Evolutionary conservation across 108 stramenopile species (phyloP).

Genomic region (Nitzschia palea): DNA sequence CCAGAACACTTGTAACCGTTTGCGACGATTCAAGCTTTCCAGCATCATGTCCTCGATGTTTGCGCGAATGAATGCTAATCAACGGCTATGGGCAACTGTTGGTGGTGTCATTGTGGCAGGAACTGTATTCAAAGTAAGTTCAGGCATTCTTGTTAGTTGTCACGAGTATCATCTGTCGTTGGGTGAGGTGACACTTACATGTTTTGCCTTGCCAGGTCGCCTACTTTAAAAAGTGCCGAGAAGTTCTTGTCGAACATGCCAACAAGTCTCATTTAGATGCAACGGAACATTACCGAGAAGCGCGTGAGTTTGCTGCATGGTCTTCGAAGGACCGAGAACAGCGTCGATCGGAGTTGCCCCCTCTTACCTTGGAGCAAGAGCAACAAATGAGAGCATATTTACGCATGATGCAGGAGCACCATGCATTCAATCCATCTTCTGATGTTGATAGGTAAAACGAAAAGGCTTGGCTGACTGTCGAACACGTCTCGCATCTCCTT

Average conservation of each 20-base stretch:
- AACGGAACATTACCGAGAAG: conserved; percentile 59
- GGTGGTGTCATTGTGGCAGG: conserved; percentile 47
- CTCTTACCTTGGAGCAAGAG: conserved; percentile 57
- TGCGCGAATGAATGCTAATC: conserved; percentile 16
- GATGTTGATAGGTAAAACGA: conserved; percentile 6
- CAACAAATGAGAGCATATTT: conserved; percentile 66
- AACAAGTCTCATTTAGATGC: conserved; percentile 51
- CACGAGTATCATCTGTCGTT: neutral
- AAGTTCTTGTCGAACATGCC: conserved; percentile 54
- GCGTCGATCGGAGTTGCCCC: conserved; percentile 38
- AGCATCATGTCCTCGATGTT: conserved; percentile 9
- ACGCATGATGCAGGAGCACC: conserved; percentile 53
- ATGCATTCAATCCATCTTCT: conserved; percentile 41
- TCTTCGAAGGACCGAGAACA: conserved; percentile 58
- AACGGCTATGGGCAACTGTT: conserved; percentile 25
- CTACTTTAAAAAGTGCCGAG: conserved; percentile 67
- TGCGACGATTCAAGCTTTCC: no score
- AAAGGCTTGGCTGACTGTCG: no score
- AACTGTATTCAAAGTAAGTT: conserved; percentile 52
- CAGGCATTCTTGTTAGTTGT: neutral
- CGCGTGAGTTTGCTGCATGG: conserved; percentile 51
- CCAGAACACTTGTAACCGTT: no score
- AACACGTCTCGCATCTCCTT: no score
- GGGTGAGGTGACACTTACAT: neutral
- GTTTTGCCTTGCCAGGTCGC: no score